Base-by-base conservation (phyloP, 2,329 filamentous ascomycete genomes). In the Scedosporium aurantiacum region DNA sequence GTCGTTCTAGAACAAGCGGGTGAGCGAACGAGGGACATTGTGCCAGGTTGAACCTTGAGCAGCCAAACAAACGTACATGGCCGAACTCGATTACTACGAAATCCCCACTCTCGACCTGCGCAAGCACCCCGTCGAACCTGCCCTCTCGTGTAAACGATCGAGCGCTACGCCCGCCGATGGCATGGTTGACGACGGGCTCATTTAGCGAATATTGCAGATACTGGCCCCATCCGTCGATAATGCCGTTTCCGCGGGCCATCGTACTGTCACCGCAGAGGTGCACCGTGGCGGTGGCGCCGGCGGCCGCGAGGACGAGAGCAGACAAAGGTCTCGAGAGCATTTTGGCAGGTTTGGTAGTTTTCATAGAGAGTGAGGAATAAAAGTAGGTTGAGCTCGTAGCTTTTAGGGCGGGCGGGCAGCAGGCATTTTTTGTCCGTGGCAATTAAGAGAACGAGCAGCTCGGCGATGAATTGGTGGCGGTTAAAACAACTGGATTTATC, bases 21-120 rank as follows among this genome's bases (percentile, higher is more conserved):
- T 37, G 32, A 37, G 32, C 32, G 14, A 37, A 8, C 28, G 28
- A 32, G 28, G 28, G 10, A 8, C 3, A 37, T 37, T 12, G 32
- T 32, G 28, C 32, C 10, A 12, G 3, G 32, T 3, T 12, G 32
- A 37, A 12, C 32, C 32, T 37, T 12, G 32, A 12, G 10, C 10
- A 4, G 32, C 32, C 0, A 12, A 12, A 37, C 8, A 37, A 37
- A 12, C 32, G 10, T 37, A 37, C 32, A 75, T 89, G 86, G 0
- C 87, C 86, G 67, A 89, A 88, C 67, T 89, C 86, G 60, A 89
- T 87, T 60, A 89, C 76, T 1, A 88, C 85, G 70, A 82, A 85
- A 70, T 89, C 86, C 37, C 83, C 84, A 1, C 75, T 61, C 67
- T 79, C 65, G 25, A 88, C 75, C 2, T 75, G 67, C 37, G 76